Evolutionary conservation across 2,329 filamentous ascomycete species (phyloP), one percentile per base, ranked within the genome.

Genomic region (Ophiostoma ulmi): DNA sequence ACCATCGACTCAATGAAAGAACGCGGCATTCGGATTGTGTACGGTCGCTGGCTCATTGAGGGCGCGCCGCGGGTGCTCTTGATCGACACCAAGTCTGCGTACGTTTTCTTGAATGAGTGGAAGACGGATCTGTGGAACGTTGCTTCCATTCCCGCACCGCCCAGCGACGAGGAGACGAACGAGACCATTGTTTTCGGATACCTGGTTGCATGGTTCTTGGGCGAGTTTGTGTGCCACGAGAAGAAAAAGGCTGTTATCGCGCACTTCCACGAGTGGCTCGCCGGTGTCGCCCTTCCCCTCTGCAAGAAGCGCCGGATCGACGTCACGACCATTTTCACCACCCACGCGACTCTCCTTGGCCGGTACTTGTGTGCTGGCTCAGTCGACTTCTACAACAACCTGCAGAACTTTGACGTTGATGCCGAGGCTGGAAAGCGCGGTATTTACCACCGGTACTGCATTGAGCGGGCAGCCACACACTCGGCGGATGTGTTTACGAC

Each of bases 301-400:
- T 91, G 90, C 82, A 97, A 96, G 84, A 97, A 92, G 86, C 89
- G 95, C 73, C 91, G 91, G 77, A 98, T 98, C 80, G 95, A 98
- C 78, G 87, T 97, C 68, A 98, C 95, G 22, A 98, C 95, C 75
- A 98, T 98, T 79, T 98, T 98, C 83, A 99, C 95, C 61, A 99
- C 95, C 1, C 95, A 98, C 81, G 95, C 95, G 35, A 98, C 95
- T 6, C 87, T 99, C 13, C 88, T 99, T 67, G 95, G 95, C 73
- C 90, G 95, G 77, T 98, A 99, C 78, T 91, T 98, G 67, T 98
- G 95, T 79, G 95, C 95, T 69, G 95, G 95, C 70, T 97, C 94
- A 0, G 95, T 98, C 73, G 95, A 99, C 79, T 98, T 99, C 79
- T 99, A 99, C 86, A 99, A 98, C 84, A 97, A 98, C 80, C 86